Evolutionary conservation across 495 filamentous ascomycete genomes (phyloP).

Genomic region (Annulohypoxylon maeteangense): DNA sequence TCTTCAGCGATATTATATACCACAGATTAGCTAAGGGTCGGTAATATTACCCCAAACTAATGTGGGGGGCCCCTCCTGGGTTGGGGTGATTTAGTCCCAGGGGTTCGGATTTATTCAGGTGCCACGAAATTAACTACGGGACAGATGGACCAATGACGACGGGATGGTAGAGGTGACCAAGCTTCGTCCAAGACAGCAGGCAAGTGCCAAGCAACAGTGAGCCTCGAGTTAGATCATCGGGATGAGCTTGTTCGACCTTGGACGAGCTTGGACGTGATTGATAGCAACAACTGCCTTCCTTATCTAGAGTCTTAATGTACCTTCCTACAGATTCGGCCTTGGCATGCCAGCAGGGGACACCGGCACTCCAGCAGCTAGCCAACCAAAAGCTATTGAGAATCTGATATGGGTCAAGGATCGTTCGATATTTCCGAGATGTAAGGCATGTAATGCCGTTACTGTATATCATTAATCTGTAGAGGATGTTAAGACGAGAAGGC

Average conservation of each 20-base stretch:
- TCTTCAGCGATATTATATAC: constrained; percentile 16
- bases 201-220: constrained; percentile 21
- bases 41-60: constrained; percentile 13
- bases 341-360: constrained; percentile 11
- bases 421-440: constrained; percentile 32
- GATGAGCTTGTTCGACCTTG: constrained; percentile 18
- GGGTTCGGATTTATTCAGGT: constrained; percentile 20
- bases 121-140: constrained; percentile 16
- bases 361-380: constrained; percentile 15
- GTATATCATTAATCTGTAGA: too few species aligned
- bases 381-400: constrained; percentile 28
- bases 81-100: constrained; percentile 15
- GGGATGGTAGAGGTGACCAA: constrained; percentile 12
- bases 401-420: constrained; percentile 9
- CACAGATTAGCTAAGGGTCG: constrained; percentile 7
- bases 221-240: constrained; percentile 14
- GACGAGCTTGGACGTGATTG: background rate
- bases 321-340: background rate
- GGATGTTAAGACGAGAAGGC: constrained; percentile 10
- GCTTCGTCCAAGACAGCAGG: constrained; percentile 7
- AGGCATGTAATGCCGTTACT: background rate
- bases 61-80: constrained; percentile 3
- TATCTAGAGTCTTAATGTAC: constrained; percentile 18
- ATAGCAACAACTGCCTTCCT: constrained; percentile 30
- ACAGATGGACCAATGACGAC: constrained; percentile 27